Conservation (phyloP, 2,329 filamentous ascomycete species). For the Mariannaea sp. region DNA sequence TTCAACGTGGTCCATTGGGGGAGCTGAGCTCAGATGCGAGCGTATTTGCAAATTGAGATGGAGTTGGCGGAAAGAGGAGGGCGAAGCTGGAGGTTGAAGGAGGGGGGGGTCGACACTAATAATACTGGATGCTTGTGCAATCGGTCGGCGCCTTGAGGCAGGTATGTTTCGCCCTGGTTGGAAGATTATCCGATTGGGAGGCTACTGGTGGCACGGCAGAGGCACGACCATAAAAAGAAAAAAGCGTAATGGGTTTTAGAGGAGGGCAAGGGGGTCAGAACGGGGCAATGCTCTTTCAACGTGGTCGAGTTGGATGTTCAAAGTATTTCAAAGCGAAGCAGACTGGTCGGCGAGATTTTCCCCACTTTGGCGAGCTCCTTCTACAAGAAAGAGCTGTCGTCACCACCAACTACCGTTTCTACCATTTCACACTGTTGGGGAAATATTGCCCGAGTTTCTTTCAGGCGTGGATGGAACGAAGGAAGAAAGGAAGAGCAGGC, state of each 20-base stretch:
- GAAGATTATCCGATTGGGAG: too few species aligned
- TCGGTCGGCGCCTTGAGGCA: too few species aligned
- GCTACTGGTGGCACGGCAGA: too few species aligned
- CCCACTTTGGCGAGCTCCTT: background rate
- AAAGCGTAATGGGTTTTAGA: too few species aligned
- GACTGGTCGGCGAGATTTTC: background rate
- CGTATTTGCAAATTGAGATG: background rate
- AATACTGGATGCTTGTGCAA: too few species aligned
- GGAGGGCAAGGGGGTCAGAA: too few species aligned
- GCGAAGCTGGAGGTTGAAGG: background rate
- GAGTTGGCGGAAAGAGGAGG: background rate
- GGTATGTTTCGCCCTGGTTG: too few species aligned
- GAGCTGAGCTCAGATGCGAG: background rate
- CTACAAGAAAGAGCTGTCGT: background rate
- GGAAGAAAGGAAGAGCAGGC: too few species aligned
- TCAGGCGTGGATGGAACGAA: too few species aligned
- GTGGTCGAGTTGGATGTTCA: slow-evolving; percentile 6
- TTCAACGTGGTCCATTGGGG: slow-evolving; percentile 61
- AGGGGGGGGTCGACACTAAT: background rate
- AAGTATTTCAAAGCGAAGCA: background rate
- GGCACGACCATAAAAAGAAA: too few species aligned
- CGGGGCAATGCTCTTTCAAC: slow-evolving; percentile 12
- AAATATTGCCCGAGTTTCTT: background rate
- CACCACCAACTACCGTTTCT: background rate
- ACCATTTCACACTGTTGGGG: background rate